Percentiles rank a stretch among this genome's conserved stretches.
Evolutionary conservation across 2,329 filamentous ascomycete species (phyloP).

Genomic region (Lecanicillium sp.): DNA sequence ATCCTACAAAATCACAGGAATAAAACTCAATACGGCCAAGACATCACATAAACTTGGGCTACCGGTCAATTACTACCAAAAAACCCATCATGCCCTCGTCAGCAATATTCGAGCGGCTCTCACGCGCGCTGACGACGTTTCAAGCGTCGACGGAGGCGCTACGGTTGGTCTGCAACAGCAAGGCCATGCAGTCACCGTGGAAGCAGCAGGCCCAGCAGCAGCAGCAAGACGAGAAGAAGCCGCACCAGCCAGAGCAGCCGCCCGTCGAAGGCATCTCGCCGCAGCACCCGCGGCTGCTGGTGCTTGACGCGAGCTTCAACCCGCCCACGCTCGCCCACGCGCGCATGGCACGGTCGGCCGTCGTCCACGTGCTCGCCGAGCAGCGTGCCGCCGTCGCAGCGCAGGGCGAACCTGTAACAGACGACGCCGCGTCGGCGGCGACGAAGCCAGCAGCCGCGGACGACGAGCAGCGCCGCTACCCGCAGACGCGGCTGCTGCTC

Average conservation of each 20-base stretch:
- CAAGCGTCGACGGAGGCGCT: slow-evolving; percentile 37
- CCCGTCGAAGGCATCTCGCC: slow-evolving; percentile 9
- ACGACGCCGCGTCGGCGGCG: slow-evolving; percentile 12
- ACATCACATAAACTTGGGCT: no score
- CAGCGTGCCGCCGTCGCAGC: slow-evolving; percentile 10
- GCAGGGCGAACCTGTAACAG: background rate
- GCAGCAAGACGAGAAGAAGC: background rate
- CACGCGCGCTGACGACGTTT: slow-evolving; percentile 39
- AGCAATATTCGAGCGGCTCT: slow-evolving; percentile 22
- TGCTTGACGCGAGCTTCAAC: slow-evolving; percentile 65
- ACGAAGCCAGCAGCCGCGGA: slow-evolving; percentile 12
- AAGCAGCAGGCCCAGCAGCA: slow-evolving; percentile 8
- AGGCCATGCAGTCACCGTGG: background rate
- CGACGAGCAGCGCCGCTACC: background rate
- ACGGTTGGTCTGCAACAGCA: slow-evolving; percentile 33
- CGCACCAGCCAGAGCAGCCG: slow-evolving; percentile 19
- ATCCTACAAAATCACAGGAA: no score
- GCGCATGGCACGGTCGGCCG: slow-evolving; percentile 48
- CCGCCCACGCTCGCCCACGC: slow-evolving; percentile 58
- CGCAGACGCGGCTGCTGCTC: slow-evolving; percentile 42
- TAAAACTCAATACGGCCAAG: no score
- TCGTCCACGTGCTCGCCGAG: slow-evolving; percentile 20
- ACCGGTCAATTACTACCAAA: background rate
- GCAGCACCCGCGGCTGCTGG: slow-evolving; percentile 34
- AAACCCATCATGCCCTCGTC: slow-evolving; percentile 18